These are phyloP conservation scores for Escallonia rubra DNA, from an alignment of 129 eudicot genomes.

Conservation along the genomic window DNA sequence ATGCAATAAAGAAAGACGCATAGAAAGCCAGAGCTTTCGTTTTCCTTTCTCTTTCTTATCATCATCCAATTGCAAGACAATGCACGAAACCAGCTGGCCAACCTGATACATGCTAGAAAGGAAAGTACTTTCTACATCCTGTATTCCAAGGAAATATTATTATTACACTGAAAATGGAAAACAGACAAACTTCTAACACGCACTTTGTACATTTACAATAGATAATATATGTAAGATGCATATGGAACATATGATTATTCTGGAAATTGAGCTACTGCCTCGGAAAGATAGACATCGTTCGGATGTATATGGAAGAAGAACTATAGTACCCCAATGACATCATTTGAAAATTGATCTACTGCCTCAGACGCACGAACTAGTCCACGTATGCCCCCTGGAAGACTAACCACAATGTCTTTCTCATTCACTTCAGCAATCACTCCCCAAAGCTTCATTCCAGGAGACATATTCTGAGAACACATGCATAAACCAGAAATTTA, in stretches of 20 bases:
- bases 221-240: too few species aligned
- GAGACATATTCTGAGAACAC: slow-evolving; percentile 55
- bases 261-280: too few species aligned
- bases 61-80: slow-evolving; percentile 68
- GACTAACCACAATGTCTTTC: slow-evolving; percentile 85
- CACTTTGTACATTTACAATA: background rate
- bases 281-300: too few species aligned
- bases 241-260: too few species aligned
- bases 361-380: slow-evolving; percentile 82
- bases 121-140: slow-evolving; percentile 46
- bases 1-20: slow-evolving; percentile 71
- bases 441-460: slow-evolving; percentile 99
- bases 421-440: slow-evolving; percentile 85
- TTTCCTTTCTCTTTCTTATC: slow-evolving; percentile 78
- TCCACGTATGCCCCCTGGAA: slow-evolving; percentile 97
- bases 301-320: background rate
- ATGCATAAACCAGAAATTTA: slow-evolving; percentile 9
- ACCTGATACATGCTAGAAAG: slow-evolving; percentile 60
- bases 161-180: background rate
- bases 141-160: slow-evolving; percentile 8
- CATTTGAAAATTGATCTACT: slow-evolving; percentile 45
- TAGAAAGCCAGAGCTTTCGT: slow-evolving; percentile 78
- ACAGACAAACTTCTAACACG: background rate
- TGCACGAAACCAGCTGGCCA: slow-evolving; percentile 93
- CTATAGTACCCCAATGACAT: slow-evolving; percentile 28